These are phyloP conservation scores for Neurospora sp. DNA, from an alignment of 495 filamentous ascomycete species.

Conservation along the genomic window DNA sequence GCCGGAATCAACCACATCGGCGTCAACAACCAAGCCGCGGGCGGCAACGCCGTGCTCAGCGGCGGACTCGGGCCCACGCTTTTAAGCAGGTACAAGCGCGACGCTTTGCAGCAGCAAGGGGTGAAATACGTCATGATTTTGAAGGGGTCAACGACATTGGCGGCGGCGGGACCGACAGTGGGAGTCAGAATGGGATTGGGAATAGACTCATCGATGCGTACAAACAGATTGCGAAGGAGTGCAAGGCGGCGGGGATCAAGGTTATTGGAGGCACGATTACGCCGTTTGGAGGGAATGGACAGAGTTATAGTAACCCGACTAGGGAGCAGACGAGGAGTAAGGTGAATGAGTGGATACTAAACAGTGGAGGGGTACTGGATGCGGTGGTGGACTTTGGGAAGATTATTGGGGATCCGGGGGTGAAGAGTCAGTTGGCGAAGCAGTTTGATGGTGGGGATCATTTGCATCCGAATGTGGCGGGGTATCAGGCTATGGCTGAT, in stretches of 20 bases:
- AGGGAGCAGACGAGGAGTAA: slow-evolving; percentile 47
- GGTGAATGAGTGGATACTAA: slow-evolving; percentile 56
- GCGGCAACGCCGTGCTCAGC: slow-evolving; percentile 55
- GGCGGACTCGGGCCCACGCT: slow-evolving; percentile 53
- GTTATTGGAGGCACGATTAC: slow-evolving; percentile 61
- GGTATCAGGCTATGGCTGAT: slow-evolving; percentile 53
- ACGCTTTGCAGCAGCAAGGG: slow-evolving; percentile 47
- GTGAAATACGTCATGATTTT: slow-evolving; percentile 55
- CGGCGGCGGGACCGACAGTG: slow-evolving; percentile 32
- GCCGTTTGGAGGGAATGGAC: slow-evolving; percentile 44
- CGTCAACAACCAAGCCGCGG: slow-evolving; percentile 63
- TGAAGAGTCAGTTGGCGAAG: slow-evolving; percentile 31
- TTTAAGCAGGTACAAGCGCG: slow-evolving; percentile 55
- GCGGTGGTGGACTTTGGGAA: slow-evolving; percentile 54
- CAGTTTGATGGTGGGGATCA: slow-evolving; percentile 59
- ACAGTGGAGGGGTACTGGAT: slow-evolving; percentile 45
- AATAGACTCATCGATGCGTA: slow-evolving; percentile 46
- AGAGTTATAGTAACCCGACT: slow-evolving; percentile 44
- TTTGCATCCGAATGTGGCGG: slow-evolving; percentile 59
- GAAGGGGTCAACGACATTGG: slow-evolving; percentile 67
- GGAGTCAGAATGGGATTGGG: slow-evolving; percentile 40
- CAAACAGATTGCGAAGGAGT: slow-evolving; percentile 44
- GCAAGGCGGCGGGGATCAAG: slow-evolving; percentile 46
- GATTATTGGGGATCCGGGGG: slow-evolving; percentile 41
- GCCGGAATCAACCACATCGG: slow-evolving; percentile 39